Evolutionary conservation across 148 eudicot species (phyloP), one percentile per base, ranked within the genome.

Genomic region (Cornus kousa): DNA sequence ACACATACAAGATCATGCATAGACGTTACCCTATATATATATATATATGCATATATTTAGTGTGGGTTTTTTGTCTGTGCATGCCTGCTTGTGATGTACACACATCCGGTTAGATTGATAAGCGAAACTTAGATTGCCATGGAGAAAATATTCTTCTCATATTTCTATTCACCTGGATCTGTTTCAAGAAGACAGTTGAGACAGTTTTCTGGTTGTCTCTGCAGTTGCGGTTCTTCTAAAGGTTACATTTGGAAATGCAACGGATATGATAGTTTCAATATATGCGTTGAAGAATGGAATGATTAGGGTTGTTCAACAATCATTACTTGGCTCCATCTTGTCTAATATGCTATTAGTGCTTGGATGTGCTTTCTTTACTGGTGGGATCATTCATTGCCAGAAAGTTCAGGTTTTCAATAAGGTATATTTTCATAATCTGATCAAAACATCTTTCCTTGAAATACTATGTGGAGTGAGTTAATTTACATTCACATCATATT

Each of bases 191-290:
- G 12, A 43, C 33, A 28, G 28, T 28, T 28, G 28, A 28, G 28
- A 28, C 28, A 64, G n/a, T 71, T 82, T 82, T 57, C 48, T 33
- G 32, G 77, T 68, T 87, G 83, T 82, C 72, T 80, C 71, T 90
- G 76, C 92, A 96, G 99, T 96, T 83, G 99, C 98, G 59, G 99
- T 95, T 77, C 93, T 96, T 82, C 87, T 96, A 65, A 96, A 96
- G 89, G 99, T 98, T 68, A 96, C 99, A 83, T 93, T 96, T 80
- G 99, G 99, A 73, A 96, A 93, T 83, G 98, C 99, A 66, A 96
- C 99, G 12, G 98, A 96, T 87, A 96, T 96, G 99, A 93, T 96
- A 77, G 93, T 93, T 75, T 94, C 99, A 17, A 89, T 96, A 53
- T 93, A 93, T 74, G 99, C 99, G 50, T 84, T 92, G 80, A 96